phyloP scores from a whole-genome alignment of 1,284 basidiomycete species.

The Ganoderma multipileum region DNA sequence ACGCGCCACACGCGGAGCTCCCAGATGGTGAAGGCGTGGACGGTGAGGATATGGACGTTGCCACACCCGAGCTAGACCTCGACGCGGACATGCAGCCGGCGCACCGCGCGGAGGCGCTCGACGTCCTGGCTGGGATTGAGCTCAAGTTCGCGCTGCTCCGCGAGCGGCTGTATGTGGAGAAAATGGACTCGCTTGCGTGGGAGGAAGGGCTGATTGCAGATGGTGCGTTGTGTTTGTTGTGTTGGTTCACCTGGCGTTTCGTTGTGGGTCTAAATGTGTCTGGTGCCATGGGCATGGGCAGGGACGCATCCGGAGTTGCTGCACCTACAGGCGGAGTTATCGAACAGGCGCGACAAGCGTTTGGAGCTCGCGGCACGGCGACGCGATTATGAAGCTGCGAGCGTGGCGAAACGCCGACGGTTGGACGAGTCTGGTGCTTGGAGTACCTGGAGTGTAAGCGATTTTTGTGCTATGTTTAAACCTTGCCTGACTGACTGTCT shows the following conservation, averaged over 20 bases:
- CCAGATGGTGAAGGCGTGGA: slow-evolving; percentile 45
- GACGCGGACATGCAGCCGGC: slow-evolving; percentile 43
- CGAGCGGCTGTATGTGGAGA: slow-evolving; percentile 80
- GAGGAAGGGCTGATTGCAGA: slow-evolving; percentile 74
- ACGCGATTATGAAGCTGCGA: slow-evolving; percentile 66
- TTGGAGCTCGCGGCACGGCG: slow-evolving; percentile 76
- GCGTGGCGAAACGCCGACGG: slow-evolving; percentile 60
- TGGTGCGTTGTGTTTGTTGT: slow-evolving; percentile 50
- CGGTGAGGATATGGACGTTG: slow-evolving; percentile 26
- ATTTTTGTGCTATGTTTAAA: neutral
- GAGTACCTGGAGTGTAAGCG: slow-evolving; percentile 78
- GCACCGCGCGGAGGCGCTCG: slow-evolving; percentile 79
- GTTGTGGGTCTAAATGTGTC: slow-evolving; percentile 11
- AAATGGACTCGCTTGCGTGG: slow-evolving; percentile 81
- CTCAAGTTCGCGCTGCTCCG: slow-evolving; percentile 79
- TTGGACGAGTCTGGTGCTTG: slow-evolving; percentile 72
- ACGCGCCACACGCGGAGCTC: slow-evolving; percentile 49
- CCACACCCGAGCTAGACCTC: slow-evolving; percentile 35
- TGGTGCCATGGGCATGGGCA: slow-evolving; percentile 34
- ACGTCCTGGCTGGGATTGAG: slow-evolving; percentile 78
- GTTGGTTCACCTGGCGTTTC: slow-evolving; percentile 9
- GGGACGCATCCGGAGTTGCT: slow-evolving; percentile 85
- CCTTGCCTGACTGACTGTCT: neutral
- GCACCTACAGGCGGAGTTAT: slow-evolving; percentile 78
- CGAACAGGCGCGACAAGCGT: slow-evolving; percentile 75